Evolutionary conservation across 768 basidiomycete species (phyloP).

Genomic region (Boletus pseudo-olivaceus): DNA sequence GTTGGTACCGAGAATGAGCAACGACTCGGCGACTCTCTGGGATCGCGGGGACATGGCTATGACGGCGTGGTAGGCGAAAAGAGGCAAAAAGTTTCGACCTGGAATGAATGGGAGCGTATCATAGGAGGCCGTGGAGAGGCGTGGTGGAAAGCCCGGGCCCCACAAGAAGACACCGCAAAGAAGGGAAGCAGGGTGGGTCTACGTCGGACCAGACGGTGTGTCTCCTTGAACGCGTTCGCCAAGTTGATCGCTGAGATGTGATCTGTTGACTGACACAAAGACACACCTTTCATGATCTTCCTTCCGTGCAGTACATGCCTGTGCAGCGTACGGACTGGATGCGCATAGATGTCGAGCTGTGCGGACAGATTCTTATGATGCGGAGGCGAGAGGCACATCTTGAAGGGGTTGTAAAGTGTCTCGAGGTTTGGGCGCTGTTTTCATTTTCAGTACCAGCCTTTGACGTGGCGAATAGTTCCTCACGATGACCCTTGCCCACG

Average conservation of each 20-base stretch:
- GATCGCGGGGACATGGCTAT: not conserved
- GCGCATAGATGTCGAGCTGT: slow-evolving; percentile 76
- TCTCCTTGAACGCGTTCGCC: not conserved
- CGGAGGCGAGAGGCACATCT: slow-evolving; percentile 65
- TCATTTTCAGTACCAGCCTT: slow-evolving; percentile 1
- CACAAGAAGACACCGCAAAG: slow-evolving; percentile 12
- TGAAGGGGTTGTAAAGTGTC: slow-evolving; percentile 55
- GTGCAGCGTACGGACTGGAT: slow-evolving; percentile 60
- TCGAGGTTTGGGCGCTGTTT: slow-evolving; percentile 41
- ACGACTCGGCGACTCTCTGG: slow-evolving; percentile 4
- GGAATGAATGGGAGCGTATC: slow-evolving; percentile 38
- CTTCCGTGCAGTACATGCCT: slow-evolving; percentile 44
- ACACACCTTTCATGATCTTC: slow-evolving; percentile 66
- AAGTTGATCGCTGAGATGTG: not conserved
- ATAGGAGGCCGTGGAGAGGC: slow-evolving; percentile 11
- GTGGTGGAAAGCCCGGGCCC: slow-evolving; percentile 18
- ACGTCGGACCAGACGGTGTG: slow-evolving; percentile 28
- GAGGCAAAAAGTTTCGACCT: slow-evolving; percentile 45
- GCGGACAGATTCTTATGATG: slow-evolving; percentile 71
- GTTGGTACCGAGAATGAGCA: slow-evolving; percentile 15
- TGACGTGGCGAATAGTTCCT: slow-evolving; percentile 39
- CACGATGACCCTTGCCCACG: slow-evolving; percentile 48
- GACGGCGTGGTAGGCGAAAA: slow-evolving; percentile 1
- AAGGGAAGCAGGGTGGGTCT: slow-evolving; percentile 7
- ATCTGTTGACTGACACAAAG: slow-evolving; percentile 35